Base-by-base conservation (phyloP, 108 stramenopile species). In the Nitzschia sp. region DNA sequence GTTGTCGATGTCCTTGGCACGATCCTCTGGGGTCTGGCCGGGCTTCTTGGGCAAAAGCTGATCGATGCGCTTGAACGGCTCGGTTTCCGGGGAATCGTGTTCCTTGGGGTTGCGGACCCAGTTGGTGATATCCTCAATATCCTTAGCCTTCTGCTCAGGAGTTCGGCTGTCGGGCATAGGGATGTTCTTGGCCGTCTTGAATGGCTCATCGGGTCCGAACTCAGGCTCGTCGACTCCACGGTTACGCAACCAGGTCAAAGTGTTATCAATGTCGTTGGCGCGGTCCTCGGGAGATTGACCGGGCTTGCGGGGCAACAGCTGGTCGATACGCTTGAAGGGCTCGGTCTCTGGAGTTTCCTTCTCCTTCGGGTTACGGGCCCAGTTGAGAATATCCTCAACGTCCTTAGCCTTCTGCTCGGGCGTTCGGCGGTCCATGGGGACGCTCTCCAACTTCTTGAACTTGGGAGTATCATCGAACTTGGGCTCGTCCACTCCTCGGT, bases 1-100 rank as follows among this genome's bases (percentile, higher is more conserved):
- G 59, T 46, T 70, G 38, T 74, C 73, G 48, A 80, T 59, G n/a
- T 80, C 79, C 26, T 61, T 59, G 28, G 77, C 77, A 26, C 71
- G 54, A 19, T 67, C 59, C 34, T 80, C 72, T 1, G 62, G 68
- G n/a, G 28, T 70, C 46, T 70, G 68, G 3, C 57, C 57, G 29
- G 46, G 46, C 71, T 72, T 72, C 28, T 53, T 46, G 26, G 71
- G 71, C 23, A 72, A 36, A 29, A 63, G 25, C 60, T 72, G 71
- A 45, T 72, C 71, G 24, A 72, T 62, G 27, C 30, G 31, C 36
- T 38, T 34, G 60, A 72, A 72, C 13, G 59, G 59, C 23, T 61
- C 31, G 24, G 49, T 64, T 62, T 54, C 53, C 54, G 33, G n/a
- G 9, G 27, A 5, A 33, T 48, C 46, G 9, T 45, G n/a, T 17